phyloP scores from a whole-genome alignment of 257 asterid species.

The Plantago ovata region DNA sequence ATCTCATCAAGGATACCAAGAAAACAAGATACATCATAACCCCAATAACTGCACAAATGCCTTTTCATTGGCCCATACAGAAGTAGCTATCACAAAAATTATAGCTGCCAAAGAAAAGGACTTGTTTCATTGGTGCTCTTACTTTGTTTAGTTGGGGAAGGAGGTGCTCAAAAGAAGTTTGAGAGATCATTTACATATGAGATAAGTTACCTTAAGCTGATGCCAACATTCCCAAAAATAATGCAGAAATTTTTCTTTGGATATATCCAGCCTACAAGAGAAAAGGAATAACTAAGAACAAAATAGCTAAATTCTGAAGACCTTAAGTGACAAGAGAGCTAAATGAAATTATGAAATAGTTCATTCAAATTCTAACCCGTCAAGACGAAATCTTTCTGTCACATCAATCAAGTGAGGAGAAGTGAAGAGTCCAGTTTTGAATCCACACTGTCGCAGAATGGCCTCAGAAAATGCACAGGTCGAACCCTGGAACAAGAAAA shows the following conservation, averaged over 20 bases:
- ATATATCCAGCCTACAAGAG: constrained; percentile 65
- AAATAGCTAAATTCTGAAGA: background rate
- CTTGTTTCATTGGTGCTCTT: no score
- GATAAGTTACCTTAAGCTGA: constrained; percentile 54
- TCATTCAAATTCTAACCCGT: constrained; percentile 47
- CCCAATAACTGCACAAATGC: no score
- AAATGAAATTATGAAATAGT: constrained; percentile 7
- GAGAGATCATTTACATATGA: background rate
- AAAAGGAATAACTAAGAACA: constrained; percentile 24
- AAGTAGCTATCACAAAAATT: no score
- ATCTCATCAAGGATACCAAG: no score
- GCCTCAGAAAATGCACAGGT: constrained; percentile 86
- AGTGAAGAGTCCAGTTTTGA: constrained; percentile 82
- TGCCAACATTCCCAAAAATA: constrained; percentile 89
- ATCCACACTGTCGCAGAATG: constrained; percentile 72
- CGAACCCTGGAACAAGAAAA: constrained; percentile 64
- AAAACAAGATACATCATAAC: no score
- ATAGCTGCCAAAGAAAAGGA: no score
- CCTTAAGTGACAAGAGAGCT: constrained; percentile 9
- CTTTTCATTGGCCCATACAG: no score
- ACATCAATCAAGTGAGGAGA: constrained; percentile 94
- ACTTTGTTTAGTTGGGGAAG: no score
- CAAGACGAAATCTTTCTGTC: constrained; percentile 83
- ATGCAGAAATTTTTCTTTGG: constrained; percentile 71
- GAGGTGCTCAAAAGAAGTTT: background rate